Evolutionary conservation across 2,329 filamentous ascomycete genomes (phyloP), one percentile per base, ranked within the genome.

Genomic region (Parastagonospora avenae): DNA sequence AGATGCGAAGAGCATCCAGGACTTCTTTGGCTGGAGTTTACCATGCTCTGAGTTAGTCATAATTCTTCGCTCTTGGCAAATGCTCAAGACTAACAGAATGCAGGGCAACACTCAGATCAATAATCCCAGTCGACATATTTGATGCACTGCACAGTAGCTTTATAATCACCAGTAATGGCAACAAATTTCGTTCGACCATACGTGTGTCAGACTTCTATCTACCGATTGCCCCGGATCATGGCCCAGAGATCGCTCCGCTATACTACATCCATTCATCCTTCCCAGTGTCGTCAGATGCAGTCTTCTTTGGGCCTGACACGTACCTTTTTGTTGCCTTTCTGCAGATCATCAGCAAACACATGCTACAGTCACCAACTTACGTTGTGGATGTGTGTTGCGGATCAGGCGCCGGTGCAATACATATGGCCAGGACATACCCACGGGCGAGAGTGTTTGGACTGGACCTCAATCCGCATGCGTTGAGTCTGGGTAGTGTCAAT

Each of bases 261-360:
- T 63, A 62, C 50, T 65, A 65, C 32, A 54, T 65, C 31, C 62
- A 65, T 35, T 65, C 60, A 1, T 57, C 62, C 4, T 65, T 60
- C 30, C 62, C 62, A 4, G 56, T 58, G 4, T 48, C 60, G 1
- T 51, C 62, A 16, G 58, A 63, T 35, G 52, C 62, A 4, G 60
- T 65, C 2, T 63, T 65, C 52, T 65, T 62, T 28, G 62, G 62
- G 4, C 62, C 62, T 2, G 62, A 65, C 31, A 65, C 62, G 4
- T 65, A 65, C 39, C 55, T 63, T 10, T 65, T 62, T n/a, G 48
- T 57, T 2, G 49, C 50, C 10, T 63, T 62, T 39, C 47, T 65
- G n/a, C 46, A 56, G 30, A 48, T 42, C 11, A 50, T 53, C 28
- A 24, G 49, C 5, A 50, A 42, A 16, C 52, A 60, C 38, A 24